Evolutionary conservation across 1,284 basidiomycete species (phyloP).

Genomic region (Tilletia setariae): DNA sequence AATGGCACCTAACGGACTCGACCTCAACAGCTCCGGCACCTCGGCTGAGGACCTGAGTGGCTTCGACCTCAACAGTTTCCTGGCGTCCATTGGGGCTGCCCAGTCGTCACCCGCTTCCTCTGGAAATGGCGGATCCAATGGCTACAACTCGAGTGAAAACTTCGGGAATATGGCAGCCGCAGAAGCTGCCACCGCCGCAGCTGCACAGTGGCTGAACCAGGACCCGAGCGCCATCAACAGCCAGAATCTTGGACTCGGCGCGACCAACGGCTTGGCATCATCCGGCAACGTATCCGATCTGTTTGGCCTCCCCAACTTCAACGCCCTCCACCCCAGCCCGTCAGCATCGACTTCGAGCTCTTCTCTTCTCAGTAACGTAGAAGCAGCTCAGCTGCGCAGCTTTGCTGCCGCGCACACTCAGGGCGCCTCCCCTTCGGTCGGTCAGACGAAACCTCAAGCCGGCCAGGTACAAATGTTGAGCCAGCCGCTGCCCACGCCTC

Average conservation of each 20-base stretch:
- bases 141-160: not conserved
- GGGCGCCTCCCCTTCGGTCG: too few relatives aligned
- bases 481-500: slow-evolving; percentile 6
- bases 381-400: too few relatives aligned
- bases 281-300: not conserved
- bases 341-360: not conserved
- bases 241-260: too few relatives aligned
- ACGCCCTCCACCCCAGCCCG: not conserved
- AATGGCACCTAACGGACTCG: not conserved
- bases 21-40: not conserved
- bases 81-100: not conserved
- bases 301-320: not conserved
- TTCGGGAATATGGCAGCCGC: not conserved
- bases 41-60: not conserved
- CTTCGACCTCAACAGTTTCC: not conserved
- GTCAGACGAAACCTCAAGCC: not conserved
- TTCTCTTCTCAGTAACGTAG: not conserved
- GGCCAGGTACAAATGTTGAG: not conserved
- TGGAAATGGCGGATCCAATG: not conserved
- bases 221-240: too few relatives aligned
- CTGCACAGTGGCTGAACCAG: slow-evolving; percentile 4
- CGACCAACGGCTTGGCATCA: too few relatives aligned
- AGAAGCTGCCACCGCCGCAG: not conserved
- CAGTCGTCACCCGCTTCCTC: not conserved
- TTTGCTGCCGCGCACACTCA: too few relatives aligned